These are phyloP conservation scores for Phyllosticta paracitricarpa DNA, from an alignment of 2,329 filamentous ascomycete species.

Conservation along the genomic window DNA sequence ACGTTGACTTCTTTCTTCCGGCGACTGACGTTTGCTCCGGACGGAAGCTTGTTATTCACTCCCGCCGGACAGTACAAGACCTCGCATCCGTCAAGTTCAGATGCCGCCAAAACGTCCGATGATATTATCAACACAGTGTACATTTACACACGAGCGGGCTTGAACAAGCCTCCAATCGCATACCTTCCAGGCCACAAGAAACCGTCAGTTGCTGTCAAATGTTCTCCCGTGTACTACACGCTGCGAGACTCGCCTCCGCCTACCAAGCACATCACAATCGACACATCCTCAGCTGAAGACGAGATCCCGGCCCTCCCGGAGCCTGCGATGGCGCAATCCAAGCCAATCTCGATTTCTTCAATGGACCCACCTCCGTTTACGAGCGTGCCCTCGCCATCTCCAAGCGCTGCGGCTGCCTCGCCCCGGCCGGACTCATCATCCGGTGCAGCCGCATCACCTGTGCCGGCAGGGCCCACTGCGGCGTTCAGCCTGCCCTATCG, in stretches of 20 bases:
- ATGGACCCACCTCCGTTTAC: conserved; percentile 75
- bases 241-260: conserved; percentile 55
- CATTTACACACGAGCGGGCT: conserved; percentile 89
- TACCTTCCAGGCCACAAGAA: conserved; percentile 97
- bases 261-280: conserved; percentile 86
- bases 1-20: conserved; percentile 96
- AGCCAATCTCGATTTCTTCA: conserved; percentile 51
- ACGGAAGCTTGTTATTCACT: conserved; percentile 86
- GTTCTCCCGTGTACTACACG: conserved; percentile 82
- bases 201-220: conserved; percentile 89
- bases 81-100: conserved; percentile 56
- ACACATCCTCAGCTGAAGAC: conserved; percentile 82
- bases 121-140: conserved; percentile 97
- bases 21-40: conserved; percentile 84
- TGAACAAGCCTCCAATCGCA: conserved; percentile 92
- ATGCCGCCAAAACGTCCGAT: conserved; percentile 61
- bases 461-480: conserved; percentile 39
- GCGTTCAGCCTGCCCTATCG: conserved; percentile 84
- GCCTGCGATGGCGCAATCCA: conserved; percentile 50
- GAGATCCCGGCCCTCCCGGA: conserved; percentile 77
- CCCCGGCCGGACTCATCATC: conserved; percentile 44
- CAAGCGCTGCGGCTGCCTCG: conserved; percentile 43
- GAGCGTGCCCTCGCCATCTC: conserved; percentile 42
- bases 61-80: conserved; percentile 93
- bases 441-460: conserved; percentile 44